Conservation (phyloP, 192 early-diverging fungal species). For the Coemansia sp. region DNA sequence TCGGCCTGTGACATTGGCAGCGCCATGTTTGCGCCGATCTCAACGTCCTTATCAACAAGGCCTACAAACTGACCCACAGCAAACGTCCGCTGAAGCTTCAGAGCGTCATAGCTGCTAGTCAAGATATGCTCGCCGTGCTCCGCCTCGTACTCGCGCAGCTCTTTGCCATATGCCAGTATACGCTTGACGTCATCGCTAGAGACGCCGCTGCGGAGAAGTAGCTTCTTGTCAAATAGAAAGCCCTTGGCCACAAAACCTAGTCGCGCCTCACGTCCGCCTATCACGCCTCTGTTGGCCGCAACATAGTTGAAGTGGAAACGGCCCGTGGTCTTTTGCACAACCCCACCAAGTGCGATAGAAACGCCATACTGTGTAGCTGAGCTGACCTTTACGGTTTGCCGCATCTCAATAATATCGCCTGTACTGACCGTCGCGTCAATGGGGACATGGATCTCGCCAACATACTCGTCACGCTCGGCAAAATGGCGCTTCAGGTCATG, state of each 20-base stretch:
- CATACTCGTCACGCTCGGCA: background rate
- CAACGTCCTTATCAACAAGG: background rate
- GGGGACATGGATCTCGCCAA: constrained; percentile 26
- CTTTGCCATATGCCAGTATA: constrained; percentile 22
- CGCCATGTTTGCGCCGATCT: background rate
- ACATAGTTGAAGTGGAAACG: constrained; percentile 46
- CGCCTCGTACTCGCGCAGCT: constrained; percentile 29
- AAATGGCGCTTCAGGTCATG: constrained; percentile 21
- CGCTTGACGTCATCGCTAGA: constrained; percentile 10
- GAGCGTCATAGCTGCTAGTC: constrained; percentile 11
- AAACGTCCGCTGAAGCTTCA: constrained; percentile 3
- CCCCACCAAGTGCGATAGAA: constrained; percentile 12
- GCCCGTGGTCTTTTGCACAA: constrained; percentile 43
- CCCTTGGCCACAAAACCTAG: constrained; percentile 50
- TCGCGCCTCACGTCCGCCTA: constrained; percentile 26
- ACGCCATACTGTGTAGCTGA: background rate
- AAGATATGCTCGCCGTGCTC: constrained; percentile 31
- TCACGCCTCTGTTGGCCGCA: background rate
- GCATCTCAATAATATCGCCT: constrained; percentile 51
- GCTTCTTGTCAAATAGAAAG: constrained; percentile 36
- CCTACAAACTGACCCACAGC: background rate
- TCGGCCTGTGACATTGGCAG: background rate
- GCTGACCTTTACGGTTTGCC: background rate
- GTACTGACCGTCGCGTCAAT: constrained; percentile 34
- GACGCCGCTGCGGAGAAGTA: constrained; percentile 30